These are phyloP conservation scores for Sorghum bicolor DNA, from an alignment of 176 grass and related monocot species.

Conservation along the genomic window Sorghum_bicolor_NCBIv3 NC_012872.2:64951501-64952000, in stretches of 20 bases:
- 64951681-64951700: slow-evolving; percentile 53
- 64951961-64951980: not conserved
- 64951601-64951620: not conserved
- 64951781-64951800: slow-evolving; percentile 36
- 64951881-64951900: slow-evolving; percentile 19
- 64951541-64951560: not conserved
- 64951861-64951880: not conserved
- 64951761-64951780: slow-evolving; percentile 60
- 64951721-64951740: slow-evolving; percentile 48
- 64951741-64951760: slow-evolving; percentile 49
- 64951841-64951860: not conserved
- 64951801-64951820: not conserved
- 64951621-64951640: not conserved
- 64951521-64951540: not conserved
- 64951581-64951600: not conserved
- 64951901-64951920: not conserved
- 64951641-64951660: not conserved
- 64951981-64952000: not conserved
- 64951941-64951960: not conserved
- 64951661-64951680: slow-evolving; percentile 18
- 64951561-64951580: not conserved
- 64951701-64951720: slow-evolving; percentile 51
- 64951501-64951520: not conserved
- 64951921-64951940: not conserved
- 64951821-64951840: not conserved